Evolutionary conservation across 192 early-diverging fungal genomes (phyloP), one percentile per base, ranked within the genome.

Genomic region (Thamnidium elegans): DNA sequence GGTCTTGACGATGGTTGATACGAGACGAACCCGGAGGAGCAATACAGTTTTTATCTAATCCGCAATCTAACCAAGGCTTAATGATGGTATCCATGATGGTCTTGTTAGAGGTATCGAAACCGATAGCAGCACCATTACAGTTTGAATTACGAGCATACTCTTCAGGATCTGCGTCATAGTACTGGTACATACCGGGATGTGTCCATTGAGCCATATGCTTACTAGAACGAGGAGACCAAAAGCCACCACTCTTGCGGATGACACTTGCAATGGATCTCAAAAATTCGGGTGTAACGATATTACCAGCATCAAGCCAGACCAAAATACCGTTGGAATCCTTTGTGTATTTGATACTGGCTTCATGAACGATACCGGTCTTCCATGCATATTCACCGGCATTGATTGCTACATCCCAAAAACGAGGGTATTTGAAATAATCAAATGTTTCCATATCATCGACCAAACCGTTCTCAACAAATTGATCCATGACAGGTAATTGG

Each of bases 1-100:
- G 81, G 68, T 84, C 81, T 50, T 84, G 82, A 6, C 82, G 72
- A 73, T 84, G 82, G 31, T 84, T 84, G 1, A 20, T 45, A 6
- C 82, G 50, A 1, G 70, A 71, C 2, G 79, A 79, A 0, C 79
- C 82, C 21, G 67, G 39, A 14, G 79, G 82, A 0, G 82, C 82
- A 56, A 84, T 84, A 58, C 82, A 84, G 8, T 79, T 64, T 55
- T 81, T 75, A 31, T 55, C 65, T 20, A 62, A 19, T 0, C 70
- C 73, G 62, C 79, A 84, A 5, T 73, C 39, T 3, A 71, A 63
- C 82, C 82, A 84, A 1, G 78, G 75, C 6, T 66, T 51, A 39
- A 84, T 60, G 23, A 81, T 66, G 9, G 64, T 65, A n/a, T 78
- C 47, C 2, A 71, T 51, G 2, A 77, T 60, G 19, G 69, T 76